Evolutionary conservation across 495 filamentous ascomycete genomes (phyloP).

Genomic region (Durotheca rogersii): DNA sequence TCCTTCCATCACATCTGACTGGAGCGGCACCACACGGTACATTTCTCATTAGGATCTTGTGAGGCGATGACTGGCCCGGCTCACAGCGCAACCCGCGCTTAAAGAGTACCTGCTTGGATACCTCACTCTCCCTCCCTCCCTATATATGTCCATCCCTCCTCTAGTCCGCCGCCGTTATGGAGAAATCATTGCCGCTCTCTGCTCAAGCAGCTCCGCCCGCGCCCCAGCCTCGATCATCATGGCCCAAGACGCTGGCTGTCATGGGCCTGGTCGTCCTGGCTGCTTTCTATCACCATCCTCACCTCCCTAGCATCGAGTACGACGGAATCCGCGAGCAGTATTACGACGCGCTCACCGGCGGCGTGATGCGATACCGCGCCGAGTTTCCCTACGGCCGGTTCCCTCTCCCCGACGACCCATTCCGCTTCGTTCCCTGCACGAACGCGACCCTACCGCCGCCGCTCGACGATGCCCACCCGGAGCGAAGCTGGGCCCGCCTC

Average conservation of each 20-base stretch:
- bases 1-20: too few relatives aligned
- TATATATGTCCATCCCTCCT: too few relatives aligned
- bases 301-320: constrained; percentile 25
- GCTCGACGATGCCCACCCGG: constrained; percentile 36
- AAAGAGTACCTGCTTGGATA: too few relatives aligned
- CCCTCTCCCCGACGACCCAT: constrained; percentile 40
- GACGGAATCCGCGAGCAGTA: constrained; percentile 24
- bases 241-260: constrained; percentile 11
- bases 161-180: constrained; percentile 13
- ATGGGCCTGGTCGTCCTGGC: constrained; percentile 9
- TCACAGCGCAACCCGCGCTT: constrained; percentile 7
- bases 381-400: constrained; percentile 41
- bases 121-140: too few relatives aligned
- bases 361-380: constrained; percentile 1
- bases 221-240: constrained; percentile 4
- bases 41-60: too few relatives aligned
- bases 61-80: too few relatives aligned
- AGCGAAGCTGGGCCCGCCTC: constrained; percentile 39
- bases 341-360: constrained; percentile 10
- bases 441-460: constrained; percentile 38
- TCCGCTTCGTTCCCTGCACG: constrained; percentile 48
- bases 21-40: too few relatives aligned
- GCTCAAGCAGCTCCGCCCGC: background rate
- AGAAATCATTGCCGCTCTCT: constrained; percentile 9
- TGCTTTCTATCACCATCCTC: constrained; percentile 10